phyloP scores from a whole-genome alignment of 2,329 filamentous ascomycete genomes.

The Trichoderma semiorbis region DNA sequence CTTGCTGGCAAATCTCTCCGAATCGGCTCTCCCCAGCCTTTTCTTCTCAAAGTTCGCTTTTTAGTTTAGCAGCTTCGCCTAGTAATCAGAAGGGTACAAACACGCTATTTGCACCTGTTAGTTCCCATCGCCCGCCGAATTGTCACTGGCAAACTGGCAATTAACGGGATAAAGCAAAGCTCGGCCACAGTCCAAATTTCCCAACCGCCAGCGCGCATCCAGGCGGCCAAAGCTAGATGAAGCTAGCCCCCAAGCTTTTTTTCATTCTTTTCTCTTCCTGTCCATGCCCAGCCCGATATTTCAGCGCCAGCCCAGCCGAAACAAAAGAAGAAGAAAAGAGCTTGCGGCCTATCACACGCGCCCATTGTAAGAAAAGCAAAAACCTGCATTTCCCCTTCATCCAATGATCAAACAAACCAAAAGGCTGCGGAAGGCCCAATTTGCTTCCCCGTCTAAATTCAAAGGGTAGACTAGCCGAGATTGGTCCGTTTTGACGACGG shows the following conservation, averaged over 20 bases:
- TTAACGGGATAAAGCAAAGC: background rate
- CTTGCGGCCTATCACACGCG: background rate
- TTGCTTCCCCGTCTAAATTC: background rate
- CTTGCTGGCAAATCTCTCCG: background rate
- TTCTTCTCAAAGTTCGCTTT: background rate
- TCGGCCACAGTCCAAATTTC: background rate
- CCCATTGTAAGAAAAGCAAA: background rate
- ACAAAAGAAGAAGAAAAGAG: background rate
- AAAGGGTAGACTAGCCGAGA: background rate
- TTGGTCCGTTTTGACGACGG: background rate
- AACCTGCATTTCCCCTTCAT: background rate
- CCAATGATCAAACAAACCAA: background rate
- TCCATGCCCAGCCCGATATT: background rate
- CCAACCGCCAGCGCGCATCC: background rate
- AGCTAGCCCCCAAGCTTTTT: background rate
- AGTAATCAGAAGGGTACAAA: background rate
- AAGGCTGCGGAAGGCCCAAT: background rate
- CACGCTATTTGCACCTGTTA: background rate
- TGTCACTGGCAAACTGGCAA: constrained; percentile 1
- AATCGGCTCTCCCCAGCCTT: background rate
- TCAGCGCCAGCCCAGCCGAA: background rate
- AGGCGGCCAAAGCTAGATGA: constrained; percentile 1
- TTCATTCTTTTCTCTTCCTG: background rate
- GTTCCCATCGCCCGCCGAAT: background rate
- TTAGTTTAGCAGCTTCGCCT: background rate